Conservation (phyloP, 1,284 basidiomycete genomes). For the Fomitiporia mediterranea region DNA sequence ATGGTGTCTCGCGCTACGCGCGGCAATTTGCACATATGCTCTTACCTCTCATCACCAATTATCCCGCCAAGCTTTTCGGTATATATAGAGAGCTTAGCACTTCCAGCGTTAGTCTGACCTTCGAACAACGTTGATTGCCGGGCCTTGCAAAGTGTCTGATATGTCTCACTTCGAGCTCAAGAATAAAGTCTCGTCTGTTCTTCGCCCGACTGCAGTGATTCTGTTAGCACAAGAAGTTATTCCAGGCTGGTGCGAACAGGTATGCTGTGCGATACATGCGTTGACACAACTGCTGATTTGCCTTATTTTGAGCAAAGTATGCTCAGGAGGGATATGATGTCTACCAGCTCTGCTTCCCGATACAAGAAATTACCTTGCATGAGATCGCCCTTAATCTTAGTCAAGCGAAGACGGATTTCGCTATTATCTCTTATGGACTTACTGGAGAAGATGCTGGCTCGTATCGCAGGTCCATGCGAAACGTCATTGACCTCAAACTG, state of each 20-base stretch:
- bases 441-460: constrained; percentile 24
- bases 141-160: no score
- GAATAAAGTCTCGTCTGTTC: constrained; percentile 30
- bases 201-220: constrained; percentile 29
- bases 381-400: constrained; percentile 16
- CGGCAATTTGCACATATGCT: neutral
- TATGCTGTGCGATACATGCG: constrained; percentile 13
- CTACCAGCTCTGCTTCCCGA: constrained; percentile 32
- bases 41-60: neutral
- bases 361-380: constrained; percentile 22
- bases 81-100: no score
- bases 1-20: no score
- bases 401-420: constrained; percentile 28
- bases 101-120: no score
- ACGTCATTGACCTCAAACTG: constrained; percentile 23
- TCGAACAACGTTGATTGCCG: no score
- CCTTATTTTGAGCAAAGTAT: constrained; percentile 28
- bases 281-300: constrained; percentile 1
- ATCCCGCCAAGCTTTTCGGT: no score
- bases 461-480: constrained; percentile 22
- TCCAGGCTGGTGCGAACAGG: constrained; percentile 38
- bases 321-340: constrained; percentile 43
- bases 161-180: constrained; percentile 17
- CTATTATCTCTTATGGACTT: constrained; percentile 38
- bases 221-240: constrained; percentile 29